Evolutionary conservation across 306 rosid genomes (phyloP).

Genomic region (Comarum palustre): DNA sequence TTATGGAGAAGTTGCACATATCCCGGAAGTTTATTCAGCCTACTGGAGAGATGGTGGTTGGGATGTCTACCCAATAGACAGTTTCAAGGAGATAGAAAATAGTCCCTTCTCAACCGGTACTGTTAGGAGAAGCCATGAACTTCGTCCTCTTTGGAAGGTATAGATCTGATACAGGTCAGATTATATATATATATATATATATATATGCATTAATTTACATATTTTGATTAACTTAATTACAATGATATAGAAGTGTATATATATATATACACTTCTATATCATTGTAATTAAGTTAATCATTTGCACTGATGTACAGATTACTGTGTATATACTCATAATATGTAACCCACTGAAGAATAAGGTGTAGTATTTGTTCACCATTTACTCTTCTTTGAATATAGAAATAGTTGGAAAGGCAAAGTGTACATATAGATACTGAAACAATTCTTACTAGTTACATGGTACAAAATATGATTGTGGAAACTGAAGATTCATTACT

Average conservation of each 20-base stretch:
- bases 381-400: slow-evolving; percentile 4
- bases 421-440: background rate
- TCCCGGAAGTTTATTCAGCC: slow-evolving; percentile 54
- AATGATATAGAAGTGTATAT: too few species aligned
- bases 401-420: background rate
- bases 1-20: slow-evolving; percentile 45
- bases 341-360: background rate
- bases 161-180: slow-evolving; percentile 4
- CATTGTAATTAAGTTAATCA: background rate
- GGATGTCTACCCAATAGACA: slow-evolving; percentile 48
- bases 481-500: background rate
- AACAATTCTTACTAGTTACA: background rate
- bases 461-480: background rate
- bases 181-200: background rate
- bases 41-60: slow-evolving; percentile 67
- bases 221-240: background rate
- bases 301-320: background rate
- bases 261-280: too few species aligned
- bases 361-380: slow-evolving; percentile 5
- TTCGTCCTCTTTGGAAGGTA: slow-evolving; percentile 23
- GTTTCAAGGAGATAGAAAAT: slow-evolving; percentile 19
- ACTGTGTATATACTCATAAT: background rate
- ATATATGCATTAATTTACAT: background rate
- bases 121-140: slow-evolving; percentile 17
- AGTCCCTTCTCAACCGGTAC: slow-evolving; percentile 2